Conservation (phyloP, 352 stramenopile genomes). For the Globisporangium emineosum region DNA sequence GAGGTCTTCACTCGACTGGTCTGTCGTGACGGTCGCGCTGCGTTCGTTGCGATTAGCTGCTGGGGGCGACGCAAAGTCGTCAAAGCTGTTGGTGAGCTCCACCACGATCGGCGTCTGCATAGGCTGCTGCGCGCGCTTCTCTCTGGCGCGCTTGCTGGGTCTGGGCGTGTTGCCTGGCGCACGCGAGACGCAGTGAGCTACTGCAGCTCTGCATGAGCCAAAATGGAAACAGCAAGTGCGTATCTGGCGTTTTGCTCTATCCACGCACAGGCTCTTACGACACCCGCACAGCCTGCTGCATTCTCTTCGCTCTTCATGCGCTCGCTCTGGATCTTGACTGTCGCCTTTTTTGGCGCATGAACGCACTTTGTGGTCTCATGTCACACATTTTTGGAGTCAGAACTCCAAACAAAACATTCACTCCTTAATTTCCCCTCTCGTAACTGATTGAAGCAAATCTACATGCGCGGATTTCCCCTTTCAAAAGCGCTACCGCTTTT, state of each 20-base stretch:
- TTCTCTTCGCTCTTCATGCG: too few relatives aligned
- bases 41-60: not conserved
- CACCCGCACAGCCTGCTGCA: not conserved
- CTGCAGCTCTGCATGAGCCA: not conserved
- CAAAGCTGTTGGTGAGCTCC: conserved; percentile 10
- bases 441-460: not conserved
- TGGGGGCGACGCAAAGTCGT: conserved; percentile 3
- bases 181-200: not conserved
- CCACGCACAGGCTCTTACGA: not conserved
- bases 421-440: not conserved
- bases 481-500: too few relatives aligned
- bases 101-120: conserved; percentile 10
- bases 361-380: not conserved
- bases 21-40: conserved; percentile 7
- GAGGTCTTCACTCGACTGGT: conserved; percentile 7
- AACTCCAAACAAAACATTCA: not conserved
- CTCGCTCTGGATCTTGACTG: conserved; percentile 7
- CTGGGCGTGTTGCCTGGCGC: not conserved
- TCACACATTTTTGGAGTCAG: too few relatives aligned
- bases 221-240: not conserved
- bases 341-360: not conserved
- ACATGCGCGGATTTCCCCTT: too few relatives aligned
- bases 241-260: not conserved
- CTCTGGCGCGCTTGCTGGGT: not conserved
- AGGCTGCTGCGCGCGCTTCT: not conserved